Percentiles rank a stretch among this genome's conserved stretches.
Conservation (phyloP, 306 rosid genomes). For the Luffa acutangula region DNA sequence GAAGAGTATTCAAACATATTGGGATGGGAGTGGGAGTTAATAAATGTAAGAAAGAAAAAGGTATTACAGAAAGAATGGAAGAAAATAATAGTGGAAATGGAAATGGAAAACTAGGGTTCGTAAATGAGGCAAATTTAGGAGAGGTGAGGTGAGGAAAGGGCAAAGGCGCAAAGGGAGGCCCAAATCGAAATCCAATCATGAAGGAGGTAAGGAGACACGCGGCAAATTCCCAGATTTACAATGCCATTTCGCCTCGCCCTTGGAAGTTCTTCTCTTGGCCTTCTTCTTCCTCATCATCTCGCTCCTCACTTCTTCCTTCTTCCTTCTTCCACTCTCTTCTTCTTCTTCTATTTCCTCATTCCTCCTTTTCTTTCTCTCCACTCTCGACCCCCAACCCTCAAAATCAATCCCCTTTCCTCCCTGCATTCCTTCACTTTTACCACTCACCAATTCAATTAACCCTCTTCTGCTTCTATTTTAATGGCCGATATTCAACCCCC, state of each 20-base stretch:
- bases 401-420: neutral
- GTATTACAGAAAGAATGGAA: too few relatives aligned
- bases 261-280: too few relatives aligned
- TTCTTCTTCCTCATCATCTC: too few relatives aligned
- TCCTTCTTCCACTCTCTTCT: neutral
- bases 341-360: neutral
- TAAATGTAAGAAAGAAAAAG: too few relatives aligned
- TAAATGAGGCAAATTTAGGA: neutral
- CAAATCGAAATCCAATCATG: neutral
- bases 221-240: conserved; percentile 9
- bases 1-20: too few relatives aligned
- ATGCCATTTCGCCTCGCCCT: neutral
- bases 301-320: neutral
- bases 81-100: too few relatives aligned
- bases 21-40: too few relatives aligned
- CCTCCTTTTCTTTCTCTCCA: neutral
- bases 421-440: neutral
- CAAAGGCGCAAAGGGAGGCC: neutral
- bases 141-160: neutral
- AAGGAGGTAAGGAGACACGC: conserved; percentile 1
- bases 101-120: neutral
- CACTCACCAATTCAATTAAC: neutral
- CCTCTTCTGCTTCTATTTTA: neutral
- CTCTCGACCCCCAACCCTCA: neutral
- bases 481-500: conserved; percentile 78